A percentile compares a stretch with the other conserved stretches of the same genome.
These are phyloP conservation scores for Clitoria ternatea DNA, from an alignment of 306 rosid genomes.

Conservation along the genomic window DNA sequence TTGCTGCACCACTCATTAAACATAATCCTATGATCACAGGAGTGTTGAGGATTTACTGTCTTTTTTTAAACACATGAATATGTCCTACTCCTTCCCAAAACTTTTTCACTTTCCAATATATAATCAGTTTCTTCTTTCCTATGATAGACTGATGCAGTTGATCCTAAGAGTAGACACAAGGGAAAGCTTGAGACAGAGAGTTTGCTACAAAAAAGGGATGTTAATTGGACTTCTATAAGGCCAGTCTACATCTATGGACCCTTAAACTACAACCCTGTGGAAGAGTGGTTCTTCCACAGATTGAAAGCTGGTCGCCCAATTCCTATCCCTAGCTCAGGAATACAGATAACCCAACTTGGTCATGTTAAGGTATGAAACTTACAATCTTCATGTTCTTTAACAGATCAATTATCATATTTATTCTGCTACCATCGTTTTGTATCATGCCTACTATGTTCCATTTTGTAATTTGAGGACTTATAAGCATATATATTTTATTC, in stretches of 20 bases:
- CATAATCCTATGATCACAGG: neutral
- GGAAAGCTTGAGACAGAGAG: conserved; percentile 98
- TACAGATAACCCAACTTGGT: conserved; percentile 90
- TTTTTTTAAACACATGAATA: neutral
- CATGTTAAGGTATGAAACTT: conserved; percentile 67
- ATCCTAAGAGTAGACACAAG: conserved; percentile 99
- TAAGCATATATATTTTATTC: neutral
- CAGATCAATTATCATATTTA: neutral
- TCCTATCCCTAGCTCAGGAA: conserved; percentile 85
- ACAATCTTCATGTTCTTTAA: neutral
- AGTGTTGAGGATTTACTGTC: neutral
- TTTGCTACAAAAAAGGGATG: conserved; percentile 64
- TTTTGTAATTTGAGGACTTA: neutral
- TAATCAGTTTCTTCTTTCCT: neutral
- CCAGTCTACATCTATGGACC: conserved; percentile 98
- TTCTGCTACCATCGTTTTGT: neutral
- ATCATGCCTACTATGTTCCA: neutral
- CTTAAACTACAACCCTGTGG: conserved; percentile 93
- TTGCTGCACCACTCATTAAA: neutral
- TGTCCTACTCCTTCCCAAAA: neutral
- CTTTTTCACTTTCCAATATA: neutral
- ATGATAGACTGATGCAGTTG: conserved; percentile 77
- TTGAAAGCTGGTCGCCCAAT: conserved; percentile 97
- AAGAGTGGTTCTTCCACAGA: conserved; percentile 99
- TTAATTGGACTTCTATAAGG: conserved; percentile 93